Percentiles rank a stretch among this genome's conserved stretches.
Conservation (phyloP, 371 early-diverging fungal species). For the Funneliformis caledonium region DNA sequence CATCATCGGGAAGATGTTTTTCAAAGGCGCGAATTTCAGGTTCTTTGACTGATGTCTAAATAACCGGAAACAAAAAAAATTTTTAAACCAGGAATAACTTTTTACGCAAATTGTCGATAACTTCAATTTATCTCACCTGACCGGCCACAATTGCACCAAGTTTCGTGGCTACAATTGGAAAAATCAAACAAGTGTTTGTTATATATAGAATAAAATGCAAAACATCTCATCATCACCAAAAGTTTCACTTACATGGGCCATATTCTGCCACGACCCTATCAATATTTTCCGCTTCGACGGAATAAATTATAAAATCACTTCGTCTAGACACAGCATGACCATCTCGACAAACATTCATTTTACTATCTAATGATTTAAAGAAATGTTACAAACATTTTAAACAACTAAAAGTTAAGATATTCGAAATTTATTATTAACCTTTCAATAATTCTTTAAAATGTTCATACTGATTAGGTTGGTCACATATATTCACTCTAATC, state of each 20-base stretch:
- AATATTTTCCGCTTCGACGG: constrained; percentile 91
- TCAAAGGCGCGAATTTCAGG: constrained; percentile 93
- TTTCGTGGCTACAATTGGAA: constrained; percentile 71
- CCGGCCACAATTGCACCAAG: constrained; percentile 86
- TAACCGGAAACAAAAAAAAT: background rate
- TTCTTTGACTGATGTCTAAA: constrained; percentile 90
- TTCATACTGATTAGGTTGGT: constrained; percentile 76
- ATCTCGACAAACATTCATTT: constrained; percentile 74
- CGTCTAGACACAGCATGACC: constrained; percentile 84
- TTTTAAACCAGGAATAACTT: background rate
- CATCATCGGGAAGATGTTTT: constrained; percentile 82
- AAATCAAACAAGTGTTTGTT: background rate
- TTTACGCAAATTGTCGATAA: background rate
- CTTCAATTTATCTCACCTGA: constrained; percentile 51
- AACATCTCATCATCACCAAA: background rate
- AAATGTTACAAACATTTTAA: background rate
- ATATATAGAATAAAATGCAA: background rate
- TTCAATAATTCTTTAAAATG: constrained; percentile 63
- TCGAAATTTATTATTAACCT: constrained; percentile 46
- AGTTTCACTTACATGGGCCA: constrained; percentile 72
- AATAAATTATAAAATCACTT: constrained; percentile 92
- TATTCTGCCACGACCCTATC: constrained; percentile 78
- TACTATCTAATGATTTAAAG: constrained; percentile 48
- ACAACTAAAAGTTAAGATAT: background rate
- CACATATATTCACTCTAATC: constrained; percentile 82